Percentiles rank a stretch among this genome's conserved stretches.
These are phyloP conservation scores for Lepidium aucheri DNA, from an alignment of 345 rosid species.

Conservation along the genomic window DNA sequence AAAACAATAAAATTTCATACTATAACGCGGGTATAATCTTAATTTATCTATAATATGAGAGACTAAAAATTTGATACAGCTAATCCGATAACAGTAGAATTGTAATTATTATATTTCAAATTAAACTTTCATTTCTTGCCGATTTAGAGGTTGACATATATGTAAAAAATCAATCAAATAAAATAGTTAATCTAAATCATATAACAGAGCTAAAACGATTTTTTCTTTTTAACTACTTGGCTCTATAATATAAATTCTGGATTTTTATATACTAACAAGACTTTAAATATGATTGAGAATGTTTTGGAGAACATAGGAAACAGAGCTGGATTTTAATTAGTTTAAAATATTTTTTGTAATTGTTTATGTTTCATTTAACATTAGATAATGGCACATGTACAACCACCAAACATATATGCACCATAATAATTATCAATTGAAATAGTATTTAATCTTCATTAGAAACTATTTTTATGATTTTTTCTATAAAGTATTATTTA, in stretches of 20 bases:
- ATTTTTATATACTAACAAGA: neutral
- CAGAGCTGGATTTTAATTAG: neutral
- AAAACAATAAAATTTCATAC: too few species aligned
- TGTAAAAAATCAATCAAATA: neutral
- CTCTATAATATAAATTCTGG: neutral
- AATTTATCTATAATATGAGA: neutral
- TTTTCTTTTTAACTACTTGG: neutral
- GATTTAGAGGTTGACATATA: neutral
- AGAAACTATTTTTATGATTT: neutral
- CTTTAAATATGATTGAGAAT: conserved; percentile 4
- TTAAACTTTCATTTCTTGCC: neutral
- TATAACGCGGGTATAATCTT: too few species aligned
- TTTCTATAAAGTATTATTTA: neutral
- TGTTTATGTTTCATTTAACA: neutral
- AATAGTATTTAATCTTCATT: neutral
- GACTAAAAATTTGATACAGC: conserved; percentile 10
- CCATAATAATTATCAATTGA: neutral
- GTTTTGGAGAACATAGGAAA: neutral
- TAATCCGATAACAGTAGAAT: conserved; percentile 10
- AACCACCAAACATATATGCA: conserved; percentile 19
- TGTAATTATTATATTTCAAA: neutral
- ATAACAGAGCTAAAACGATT: neutral
- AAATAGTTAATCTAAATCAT: neutral
- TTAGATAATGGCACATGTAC: conserved; percentile 18
- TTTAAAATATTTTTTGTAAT: neutral